These are phyloP conservation scores for Penicillium fimorum DNA, from an alignment of 495 filamentous ascomycete species.

Conservation along the genomic window DNA sequence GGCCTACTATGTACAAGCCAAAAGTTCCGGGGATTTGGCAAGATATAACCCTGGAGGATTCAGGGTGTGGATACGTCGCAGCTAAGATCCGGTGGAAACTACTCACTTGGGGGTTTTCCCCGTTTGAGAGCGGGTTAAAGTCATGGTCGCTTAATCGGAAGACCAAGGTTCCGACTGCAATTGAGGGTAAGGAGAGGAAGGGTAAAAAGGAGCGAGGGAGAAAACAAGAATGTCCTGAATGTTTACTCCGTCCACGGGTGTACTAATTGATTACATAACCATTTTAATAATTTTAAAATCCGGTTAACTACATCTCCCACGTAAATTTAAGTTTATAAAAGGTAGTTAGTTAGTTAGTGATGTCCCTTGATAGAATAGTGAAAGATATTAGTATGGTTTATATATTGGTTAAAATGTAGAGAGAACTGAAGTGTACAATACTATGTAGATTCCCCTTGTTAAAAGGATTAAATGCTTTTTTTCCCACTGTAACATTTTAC, in stretches of 20 bases:
- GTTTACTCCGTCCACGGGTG: slow-evolving; percentile 27
- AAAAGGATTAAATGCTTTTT: neutral
- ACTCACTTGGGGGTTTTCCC: slow-evolving; percentile 53
- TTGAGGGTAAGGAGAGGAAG: slow-evolving; percentile 12
- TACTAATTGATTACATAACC: slow-evolving; percentile 15
- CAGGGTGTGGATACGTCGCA: slow-evolving; percentile 17
- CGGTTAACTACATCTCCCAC: no score
- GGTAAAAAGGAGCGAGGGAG: slow-evolving; percentile 20
- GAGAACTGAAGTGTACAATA: neutral
- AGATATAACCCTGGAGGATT: slow-evolving; percentile 12
- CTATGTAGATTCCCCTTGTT: no score
- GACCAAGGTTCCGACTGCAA: slow-evolving; percentile 22
- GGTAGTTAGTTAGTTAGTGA: no score
- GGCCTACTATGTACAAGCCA: neutral
- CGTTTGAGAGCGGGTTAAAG: slow-evolving; percentile 49
- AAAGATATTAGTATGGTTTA: neutral
- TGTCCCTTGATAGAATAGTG: neutral
- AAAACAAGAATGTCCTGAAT: slow-evolving; percentile 23
- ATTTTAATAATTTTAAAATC: neutral
- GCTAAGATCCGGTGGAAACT: slow-evolving; percentile 17
- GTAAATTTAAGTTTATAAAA: neutral
- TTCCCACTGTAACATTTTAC: neutral
- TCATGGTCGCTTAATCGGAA: slow-evolving; percentile 38
- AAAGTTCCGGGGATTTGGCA: neutral
- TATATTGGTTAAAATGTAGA: no score